Evolutionary conservation across 495 filamentous ascomycete genomes (phyloP).

Genomic region (Lasiosphaeris hirsuta): DNA sequence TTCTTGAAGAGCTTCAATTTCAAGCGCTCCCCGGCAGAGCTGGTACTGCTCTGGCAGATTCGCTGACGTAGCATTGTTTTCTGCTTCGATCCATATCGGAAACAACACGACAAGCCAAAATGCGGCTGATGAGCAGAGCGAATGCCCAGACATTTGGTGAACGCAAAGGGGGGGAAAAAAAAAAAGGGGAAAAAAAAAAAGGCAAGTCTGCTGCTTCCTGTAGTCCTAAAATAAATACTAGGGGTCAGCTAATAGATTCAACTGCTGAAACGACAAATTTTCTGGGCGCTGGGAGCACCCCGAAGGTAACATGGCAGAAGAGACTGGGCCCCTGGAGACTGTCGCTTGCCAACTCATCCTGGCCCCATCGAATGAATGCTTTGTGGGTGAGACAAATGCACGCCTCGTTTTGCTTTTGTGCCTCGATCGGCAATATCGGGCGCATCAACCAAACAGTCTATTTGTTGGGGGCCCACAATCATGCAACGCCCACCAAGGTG

Average conservation of each 20-base stretch:
- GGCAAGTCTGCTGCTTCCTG: background rate
- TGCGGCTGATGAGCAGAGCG: background rate
- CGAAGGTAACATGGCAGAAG: background rate
- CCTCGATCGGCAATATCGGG: background rate
- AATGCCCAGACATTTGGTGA: background rate
- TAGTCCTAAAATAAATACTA: background rate
- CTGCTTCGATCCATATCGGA: background rate
- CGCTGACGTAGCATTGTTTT: background rate
- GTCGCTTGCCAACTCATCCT: conserved; percentile 1
- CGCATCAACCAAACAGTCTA: conserved; percentile 1
- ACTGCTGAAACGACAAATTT: no score
- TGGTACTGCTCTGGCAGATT: background rate
- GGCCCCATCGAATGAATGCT: background rate
- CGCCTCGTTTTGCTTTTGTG: background rate
- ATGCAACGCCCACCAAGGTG: conserved; percentile 1
- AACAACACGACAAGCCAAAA: conserved; percentile 1
- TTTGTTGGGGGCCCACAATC: conserved; percentile 1
- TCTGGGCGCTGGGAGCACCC: no score
- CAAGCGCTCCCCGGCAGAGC: background rate
- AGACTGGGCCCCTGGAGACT: background rate
- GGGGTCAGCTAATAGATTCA: background rate
- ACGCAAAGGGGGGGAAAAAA: no score
- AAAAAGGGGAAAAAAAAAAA: background rate
- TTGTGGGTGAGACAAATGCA: conserved; percentile 2
- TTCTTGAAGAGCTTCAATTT: background rate